Evolutionary conservation across 495 filamentous ascomycete species (phyloP).

Genomic region (Pyrenula aspistea): DNA sequence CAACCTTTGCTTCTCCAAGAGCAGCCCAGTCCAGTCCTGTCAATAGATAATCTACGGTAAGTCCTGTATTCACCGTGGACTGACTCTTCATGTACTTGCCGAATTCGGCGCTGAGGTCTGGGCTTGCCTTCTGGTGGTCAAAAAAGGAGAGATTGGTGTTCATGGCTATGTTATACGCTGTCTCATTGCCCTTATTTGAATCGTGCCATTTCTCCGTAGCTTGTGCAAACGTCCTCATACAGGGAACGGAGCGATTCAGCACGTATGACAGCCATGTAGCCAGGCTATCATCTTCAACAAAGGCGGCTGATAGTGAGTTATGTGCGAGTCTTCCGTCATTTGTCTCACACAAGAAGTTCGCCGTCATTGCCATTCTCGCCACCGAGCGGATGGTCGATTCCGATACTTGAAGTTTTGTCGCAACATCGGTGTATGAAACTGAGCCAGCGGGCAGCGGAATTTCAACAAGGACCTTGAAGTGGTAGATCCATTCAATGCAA

Average conservation of each 20-base stretch:
- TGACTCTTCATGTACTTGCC: conserved; percentile 13
- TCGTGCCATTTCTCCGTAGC: conserved; percentile 11
- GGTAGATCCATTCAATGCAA: conserved; percentile 12
- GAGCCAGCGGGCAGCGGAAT: too few species aligned
- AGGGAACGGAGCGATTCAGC: conserved; percentile 4
- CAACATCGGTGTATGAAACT: conserved; percentile 16
- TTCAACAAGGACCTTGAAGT: conserved; percentile 15
- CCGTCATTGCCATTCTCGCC: conserved; percentile 24
- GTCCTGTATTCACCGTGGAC: conserved; percentile 5
- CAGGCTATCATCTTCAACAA: conserved; percentile 10
- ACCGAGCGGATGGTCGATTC: conserved; percentile 14
- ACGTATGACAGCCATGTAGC: conserved; percentile 13
- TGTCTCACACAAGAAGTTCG: conserved; percentile 14
- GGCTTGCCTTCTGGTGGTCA: too few species aligned
- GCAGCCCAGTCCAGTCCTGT: conserved; percentile 16
- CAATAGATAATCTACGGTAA: conserved; percentile 10
- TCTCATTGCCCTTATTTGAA: conserved; percentile 9
- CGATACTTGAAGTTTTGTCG: conserved; percentile 10
- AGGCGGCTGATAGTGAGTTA: too few species aligned
- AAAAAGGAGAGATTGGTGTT: conserved; percentile 14
- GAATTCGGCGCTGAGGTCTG: conserved; percentile 9
- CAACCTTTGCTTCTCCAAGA: too few species aligned
- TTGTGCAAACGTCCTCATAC: conserved; percentile 6
- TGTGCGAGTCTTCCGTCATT: background rate
- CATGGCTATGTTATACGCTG: conserved; percentile 17